These are phyloP conservation scores for Aspergillus quadrilineatus DNA, from an alignment of 2,329 filamentous ascomycete species.

Conservation along the genomic window DNA sequence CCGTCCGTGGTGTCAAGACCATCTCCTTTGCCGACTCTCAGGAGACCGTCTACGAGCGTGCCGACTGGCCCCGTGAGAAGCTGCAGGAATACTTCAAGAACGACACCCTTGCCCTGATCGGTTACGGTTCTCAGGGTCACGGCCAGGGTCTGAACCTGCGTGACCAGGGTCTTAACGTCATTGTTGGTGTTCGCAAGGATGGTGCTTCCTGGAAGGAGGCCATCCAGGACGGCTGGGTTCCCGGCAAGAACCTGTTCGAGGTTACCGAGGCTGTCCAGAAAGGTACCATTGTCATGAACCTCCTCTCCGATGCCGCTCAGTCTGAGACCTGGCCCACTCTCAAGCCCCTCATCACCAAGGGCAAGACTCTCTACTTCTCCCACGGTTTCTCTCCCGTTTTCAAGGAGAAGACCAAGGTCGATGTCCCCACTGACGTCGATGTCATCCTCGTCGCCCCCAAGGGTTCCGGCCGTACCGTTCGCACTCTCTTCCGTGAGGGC, in stretches of 20 bases:
- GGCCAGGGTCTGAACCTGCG: slow-evolving; percentile 99
- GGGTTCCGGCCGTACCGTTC: slow-evolving; percentile 97
- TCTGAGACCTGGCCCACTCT: slow-evolving; percentile 97
- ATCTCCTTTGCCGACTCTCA: slow-evolving; percentile 96
- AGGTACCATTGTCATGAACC: slow-evolving; percentile 98
- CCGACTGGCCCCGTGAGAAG: slow-evolving; percentile 98
- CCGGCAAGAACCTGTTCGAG: slow-evolving; percentile 98
- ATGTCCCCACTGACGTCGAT: slow-evolving; percentile 91
- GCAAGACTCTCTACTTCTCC: slow-evolving; percentile 99
- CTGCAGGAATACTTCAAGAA: slow-evolving; percentile 99
- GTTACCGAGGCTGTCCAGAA: slow-evolving; percentile 92
- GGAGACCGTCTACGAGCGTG: slow-evolving; percentile 96
- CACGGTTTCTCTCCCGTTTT: slow-evolving; percentile 99
- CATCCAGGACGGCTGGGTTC: slow-evolving; percentile 93
- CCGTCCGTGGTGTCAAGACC: slow-evolving; percentile 84
- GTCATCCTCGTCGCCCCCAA: slow-evolving; percentile 99
- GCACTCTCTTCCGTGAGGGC: slow-evolving; percentile 97
- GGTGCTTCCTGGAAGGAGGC: slow-evolving; percentile 99
- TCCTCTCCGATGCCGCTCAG: slow-evolving; percentile 96
- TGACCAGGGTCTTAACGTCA: slow-evolving; percentile 99
- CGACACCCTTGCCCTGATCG: slow-evolving; percentile 97
- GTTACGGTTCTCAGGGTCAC: slow-evolving; percentile 97
- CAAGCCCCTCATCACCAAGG: slow-evolving; percentile 97
- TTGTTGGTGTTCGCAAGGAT: slow-evolving; percentile 97
- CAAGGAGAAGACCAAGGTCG: slow-evolving; percentile 99